Base-by-base conservation (phyloP, 2,329 filamentous ascomycete species). In the Aspergillus intermedius region DNA sequence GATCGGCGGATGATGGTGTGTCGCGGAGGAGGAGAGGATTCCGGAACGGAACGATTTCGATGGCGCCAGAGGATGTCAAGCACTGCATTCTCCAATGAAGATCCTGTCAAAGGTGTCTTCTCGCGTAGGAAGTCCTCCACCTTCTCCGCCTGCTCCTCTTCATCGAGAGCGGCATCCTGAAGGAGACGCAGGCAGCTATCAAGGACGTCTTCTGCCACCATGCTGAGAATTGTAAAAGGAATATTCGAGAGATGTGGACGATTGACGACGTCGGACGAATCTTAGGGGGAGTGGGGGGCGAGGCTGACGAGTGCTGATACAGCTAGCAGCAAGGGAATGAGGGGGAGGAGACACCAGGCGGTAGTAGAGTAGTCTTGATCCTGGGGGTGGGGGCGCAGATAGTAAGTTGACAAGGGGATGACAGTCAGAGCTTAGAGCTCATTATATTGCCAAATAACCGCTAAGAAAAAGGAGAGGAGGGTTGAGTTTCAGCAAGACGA, bases 61-160 rank as follows among this genome's bases (percentile, higher is more conserved):
- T 73, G 70, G 52, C 70, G 69, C 91, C 91, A 97, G 56, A 97
- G 77, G 42, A 89, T 87, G 67, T 95, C 90, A 52, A 98, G 77
- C 48, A 96, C 84, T 35, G 87, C 86, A 74, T 96, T 93, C 65
- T 97, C 93, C 47, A 97, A 79, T 19, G 84, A 80, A 56, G 83
- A 75, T 50, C 90, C 91, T 15, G 79, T 80, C 57, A 97, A 75
- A 25, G 77, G 79, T 6, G 89, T 90, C 71, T 91, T 83, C 59
- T 83, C 84, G 70, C 83, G 85, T 61, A 97, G 77, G 46, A 96
- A 77, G 57, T 90, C 87, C 73, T 96, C 91, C 46, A 96, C 77
- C 71, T 82, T 87, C 71, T 97, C 91, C 44, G 88, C 91, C 77
- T 93, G 95, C 64, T 96, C 91, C 71, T 98, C 93, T 55, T 97